A percentile compares a stretch with the other conserved stretches of the same genome.
Evolutionary conservation across 495 filamentous ascomycete species (phyloP).

Genomic region (Cryomyces antarcticus): DNA sequence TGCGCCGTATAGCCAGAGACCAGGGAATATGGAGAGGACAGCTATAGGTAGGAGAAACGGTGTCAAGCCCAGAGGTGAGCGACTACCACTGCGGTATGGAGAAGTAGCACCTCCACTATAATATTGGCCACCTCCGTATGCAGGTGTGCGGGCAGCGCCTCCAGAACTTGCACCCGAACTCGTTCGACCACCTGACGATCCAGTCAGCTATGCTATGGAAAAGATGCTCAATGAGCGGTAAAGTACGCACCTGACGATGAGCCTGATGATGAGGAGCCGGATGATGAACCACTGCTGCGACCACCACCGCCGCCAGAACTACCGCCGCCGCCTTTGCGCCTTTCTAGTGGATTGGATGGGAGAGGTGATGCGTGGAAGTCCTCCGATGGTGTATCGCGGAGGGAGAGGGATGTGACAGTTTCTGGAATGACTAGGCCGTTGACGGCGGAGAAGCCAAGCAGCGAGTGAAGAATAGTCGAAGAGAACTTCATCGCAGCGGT

Average conservation of each 20-base stretch:
- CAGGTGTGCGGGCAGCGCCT: constrained; percentile 41
- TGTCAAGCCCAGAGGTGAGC: constrained; percentile 35
- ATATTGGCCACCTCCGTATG: constrained; percentile 45
- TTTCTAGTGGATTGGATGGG: constrained; percentile 7
- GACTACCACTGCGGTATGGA: constrained; percentile 44
- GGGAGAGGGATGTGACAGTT: background rate
- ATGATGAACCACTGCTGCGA: constrained; percentile 11
- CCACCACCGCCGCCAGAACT: constrained; percentile 10
- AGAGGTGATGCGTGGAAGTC: constrained; percentile 6
- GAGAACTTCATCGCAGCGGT: background rate
- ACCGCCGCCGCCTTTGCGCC: constrained; percentile 13
- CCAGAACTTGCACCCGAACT: constrained; percentile 21
- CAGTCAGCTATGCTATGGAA: background rate
- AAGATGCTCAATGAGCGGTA: background rate
- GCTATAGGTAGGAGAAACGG: constrained; percentile 30
- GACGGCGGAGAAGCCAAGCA: background rate
- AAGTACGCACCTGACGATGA: constrained; percentile 2
- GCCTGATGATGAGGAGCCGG: constrained; percentile 2
- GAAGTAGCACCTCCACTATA: constrained; percentile 57
- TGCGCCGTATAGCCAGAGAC: constrained; percentile 40
- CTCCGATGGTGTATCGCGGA: background rate
- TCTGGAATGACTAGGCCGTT: background rate
- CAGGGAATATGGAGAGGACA: constrained; percentile 37
- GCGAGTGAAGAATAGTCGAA: background rate
- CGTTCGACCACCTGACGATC: background rate